phyloP scores from a whole-genome alignment of 164 flowering plant genomes.

The Pachysandra terminalis region DNA sequence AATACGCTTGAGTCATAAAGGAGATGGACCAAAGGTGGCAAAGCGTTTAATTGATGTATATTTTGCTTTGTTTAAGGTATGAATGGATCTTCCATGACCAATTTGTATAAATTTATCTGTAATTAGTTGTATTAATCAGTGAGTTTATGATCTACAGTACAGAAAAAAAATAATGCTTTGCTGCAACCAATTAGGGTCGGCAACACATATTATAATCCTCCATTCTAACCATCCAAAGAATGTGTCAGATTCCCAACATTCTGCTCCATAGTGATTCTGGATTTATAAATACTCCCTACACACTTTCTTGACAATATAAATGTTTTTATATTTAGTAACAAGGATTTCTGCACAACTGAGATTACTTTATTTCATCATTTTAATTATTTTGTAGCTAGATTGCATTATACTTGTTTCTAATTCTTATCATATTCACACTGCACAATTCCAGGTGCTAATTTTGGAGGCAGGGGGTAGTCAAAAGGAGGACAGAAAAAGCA shows the following conservation, averaged over 20 bases:
- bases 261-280: too few relatives aligned
- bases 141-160: background rate
- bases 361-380: background rate
- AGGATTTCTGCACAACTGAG: background rate
- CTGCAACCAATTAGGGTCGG: too few relatives aligned
- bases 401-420: background rate
- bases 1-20: constrained; percentile 64
- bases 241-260: too few relatives aligned
- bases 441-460: constrained; percentile 60
- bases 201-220: too few relatives aligned
- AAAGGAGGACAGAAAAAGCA: constrained; percentile 30
- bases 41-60: constrained; percentile 90
- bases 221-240: too few relatives aligned
- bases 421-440: background rate
- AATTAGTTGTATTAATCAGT: too few relatives aligned
- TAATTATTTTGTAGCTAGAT: background rate
- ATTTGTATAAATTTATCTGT: background rate
- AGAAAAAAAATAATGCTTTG: too few relatives aligned
- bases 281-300: too few relatives aligned
- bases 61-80: constrained; percentile 95
- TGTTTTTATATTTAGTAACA: background rate
- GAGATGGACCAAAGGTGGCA: constrained; percentile 93
- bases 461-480: constrained; percentile 41
- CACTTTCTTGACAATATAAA: too few relatives aligned
- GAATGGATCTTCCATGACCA: background rate